A percentile compares a stretch with the other conserved stretches of the same genome.
Evolutionary conservation across 2,329 filamentous ascomycete species (phyloP).

Genomic region (Colletotrichum costaricense): DNA sequence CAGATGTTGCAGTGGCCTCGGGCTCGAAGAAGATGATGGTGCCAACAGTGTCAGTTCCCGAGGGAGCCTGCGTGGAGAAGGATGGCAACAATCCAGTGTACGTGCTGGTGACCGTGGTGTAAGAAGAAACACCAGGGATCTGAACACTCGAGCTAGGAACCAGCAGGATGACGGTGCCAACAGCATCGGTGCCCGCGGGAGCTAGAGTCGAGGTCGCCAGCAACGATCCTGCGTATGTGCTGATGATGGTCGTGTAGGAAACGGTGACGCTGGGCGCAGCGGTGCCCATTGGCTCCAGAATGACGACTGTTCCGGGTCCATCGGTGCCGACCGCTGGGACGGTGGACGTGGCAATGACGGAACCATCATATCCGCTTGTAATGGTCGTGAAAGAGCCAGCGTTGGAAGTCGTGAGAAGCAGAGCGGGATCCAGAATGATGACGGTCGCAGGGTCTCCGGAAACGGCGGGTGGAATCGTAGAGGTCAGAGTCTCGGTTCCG

Average conservation of each 20-base stretch:
- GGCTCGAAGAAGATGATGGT: conserved; percentile 20
- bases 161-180: conserved; percentile 12
- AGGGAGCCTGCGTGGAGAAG: neutral
- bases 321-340: neutral
- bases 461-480: neutral
- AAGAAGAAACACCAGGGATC: neutral
- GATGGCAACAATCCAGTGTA: neutral
- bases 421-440: conserved; percentile 15
- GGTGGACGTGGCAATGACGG: neutral
- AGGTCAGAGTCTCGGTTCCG: neutral
- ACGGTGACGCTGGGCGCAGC: conserved; percentile 6
- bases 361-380: neutral
- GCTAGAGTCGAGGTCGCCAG: conserved; percentile 17
- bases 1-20: neutral
- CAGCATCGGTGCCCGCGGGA: conserved; percentile 6
- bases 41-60: neutral
- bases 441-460: neutral
- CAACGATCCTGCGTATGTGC: neutral
- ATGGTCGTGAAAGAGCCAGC: neutral
- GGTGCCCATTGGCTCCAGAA: neutral
- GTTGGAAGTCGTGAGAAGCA: neutral
- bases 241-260: neutral
- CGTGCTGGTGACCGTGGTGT: neutral
- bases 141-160: neutral
- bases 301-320: neutral